Base-by-base conservation (phyloP, 495 filamentous ascomycete species). In the Hypoxylon perforatum region DNA sequence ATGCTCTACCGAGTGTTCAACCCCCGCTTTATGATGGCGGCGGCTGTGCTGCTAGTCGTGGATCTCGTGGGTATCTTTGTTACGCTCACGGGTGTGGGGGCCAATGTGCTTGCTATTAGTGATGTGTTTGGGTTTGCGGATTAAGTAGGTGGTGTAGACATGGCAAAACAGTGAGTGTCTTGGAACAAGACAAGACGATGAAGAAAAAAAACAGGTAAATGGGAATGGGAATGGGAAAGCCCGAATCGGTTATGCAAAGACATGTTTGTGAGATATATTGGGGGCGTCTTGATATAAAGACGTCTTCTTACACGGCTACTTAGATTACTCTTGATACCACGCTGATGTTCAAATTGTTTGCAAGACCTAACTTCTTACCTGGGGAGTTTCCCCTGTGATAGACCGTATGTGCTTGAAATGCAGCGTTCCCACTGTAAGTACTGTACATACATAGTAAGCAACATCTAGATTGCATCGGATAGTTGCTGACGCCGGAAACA, bases 1-100 rank as follows among this genome's bases (percentile, higher is more conserved):
- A 99, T 99, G 96, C 82, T 99, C 28, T 97, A 94, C 77, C 87
- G 96, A n/a, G 92, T 99, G 51, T 99, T 99, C 68, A 88, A 81
- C 75, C 95, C 95, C 30, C 75, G 93, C 35, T 98, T 93, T 76
- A 92, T 98, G 92, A 85, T 91, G 65, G 92, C 91, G 1, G 91
- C 90, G 0, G 80, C 81, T 1, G 87, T 90, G 35, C 65, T 97
- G 52, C 67, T 92, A 17, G 84, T 92, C 12, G 88, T 95, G 11
- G 95, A 98, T 67, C 56, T 95, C 0, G 83, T 96, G 18, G 83
- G 86, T 2, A 82, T 92, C 12, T 25, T 88, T 17, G 82, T 97
- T 15, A 85, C 85, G 45, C 72, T 97, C 49, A 78, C 84, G 14
- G 95, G 90, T 5, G 84, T 92, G 28, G 80, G 93, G 59, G 86